phyloP scores from a whole-genome alignment of 2,329 filamentous ascomycete genomes.

The Hypoxylon sp. region DNA sequence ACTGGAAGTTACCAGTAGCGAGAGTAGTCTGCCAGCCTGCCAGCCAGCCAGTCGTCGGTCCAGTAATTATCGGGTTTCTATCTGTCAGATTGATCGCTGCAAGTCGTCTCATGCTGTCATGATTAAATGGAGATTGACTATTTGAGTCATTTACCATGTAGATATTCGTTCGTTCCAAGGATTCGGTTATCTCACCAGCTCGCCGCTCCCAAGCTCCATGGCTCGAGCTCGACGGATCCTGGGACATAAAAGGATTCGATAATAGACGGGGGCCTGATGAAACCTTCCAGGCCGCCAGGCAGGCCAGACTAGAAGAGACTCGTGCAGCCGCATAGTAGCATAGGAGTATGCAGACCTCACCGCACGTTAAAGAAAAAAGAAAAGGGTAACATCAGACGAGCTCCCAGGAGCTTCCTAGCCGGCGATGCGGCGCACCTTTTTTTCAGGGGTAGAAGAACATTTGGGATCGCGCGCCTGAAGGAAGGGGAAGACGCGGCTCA shows the following conservation, averaged over 20 bases:
- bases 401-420: conserved; percentile 11
- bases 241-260: conserved; percentile 22
- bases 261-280: conserved; percentile 18
- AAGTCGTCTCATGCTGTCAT: conserved; percentile 8
- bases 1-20: too few relatives aligned
- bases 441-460: conserved; percentile 12
- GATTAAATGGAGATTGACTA: conserved; percentile 13
- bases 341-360: conserved; percentile 16
- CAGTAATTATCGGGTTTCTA: too few relatives aligned
- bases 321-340: conserved; percentile 26
- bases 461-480: conserved; percentile 5
- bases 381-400: conserved; percentile 23
- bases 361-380: too few relatives aligned
- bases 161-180: conserved; percentile 14
- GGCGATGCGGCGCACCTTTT: background rate
- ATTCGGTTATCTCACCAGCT: conserved; percentile 33
- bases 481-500: conserved; percentile 23
- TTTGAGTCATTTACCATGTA: too few relatives aligned
- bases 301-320: too few relatives aligned
- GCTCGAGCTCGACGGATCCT: conserved; percentile 8
- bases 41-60: too few relatives aligned
- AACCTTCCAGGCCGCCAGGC: conserved; percentile 25
- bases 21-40: too few relatives aligned
- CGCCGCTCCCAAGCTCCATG: too few relatives aligned
- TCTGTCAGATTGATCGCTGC: conserved; percentile 15